These are phyloP conservation scores for Mycena citricolor DNA, from an alignment of 1,284 basidiomycete genomes.

Conservation along the genomic window DNA sequence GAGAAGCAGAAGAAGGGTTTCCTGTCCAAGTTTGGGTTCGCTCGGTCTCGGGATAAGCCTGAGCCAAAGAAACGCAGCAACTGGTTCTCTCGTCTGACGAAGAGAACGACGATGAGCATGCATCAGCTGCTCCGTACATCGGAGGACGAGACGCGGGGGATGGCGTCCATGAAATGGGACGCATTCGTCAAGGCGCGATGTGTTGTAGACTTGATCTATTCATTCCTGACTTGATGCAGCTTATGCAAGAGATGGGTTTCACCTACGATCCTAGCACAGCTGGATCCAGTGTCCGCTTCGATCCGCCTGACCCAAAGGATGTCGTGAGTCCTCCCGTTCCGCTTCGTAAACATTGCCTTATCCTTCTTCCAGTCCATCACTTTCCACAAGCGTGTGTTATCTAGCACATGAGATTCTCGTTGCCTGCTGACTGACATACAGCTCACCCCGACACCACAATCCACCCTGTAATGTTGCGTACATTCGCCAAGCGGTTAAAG, in stretches of 20 bases:
- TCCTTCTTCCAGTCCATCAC: no score
- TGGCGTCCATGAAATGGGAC: slow-evolving; percentile 72
- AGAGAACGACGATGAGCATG: slow-evolving; percentile 59
- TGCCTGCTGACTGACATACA: no score
- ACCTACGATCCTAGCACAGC: slow-evolving; percentile 69
- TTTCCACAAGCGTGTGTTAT: no score
- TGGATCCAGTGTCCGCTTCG: slow-evolving; percentile 79
- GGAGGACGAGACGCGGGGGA: slow-evolving; percentile 55
- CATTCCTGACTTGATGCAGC: slow-evolving; percentile 37
- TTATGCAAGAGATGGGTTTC: slow-evolving; percentile 79
- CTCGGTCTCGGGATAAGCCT: slow-evolving; percentile 34
- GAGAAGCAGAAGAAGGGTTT: slow-evolving; percentile 43
- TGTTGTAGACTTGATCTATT: no score
- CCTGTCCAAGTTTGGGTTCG: slow-evolving; percentile 49
- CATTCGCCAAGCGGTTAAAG: slow-evolving; percentile 59
- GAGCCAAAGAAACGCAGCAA: slow-evolving; percentile 46
- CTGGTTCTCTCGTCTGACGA: slow-evolving; percentile 57
- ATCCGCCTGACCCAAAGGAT: slow-evolving; percentile 52
- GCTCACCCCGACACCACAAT: slow-evolving; percentile 74
- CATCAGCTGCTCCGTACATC: slow-evolving; percentile 61
- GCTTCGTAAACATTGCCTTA: no score
- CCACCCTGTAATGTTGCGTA: slow-evolving; percentile 47
- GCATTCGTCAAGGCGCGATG: slow-evolving; percentile 54
- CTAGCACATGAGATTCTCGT: no score
- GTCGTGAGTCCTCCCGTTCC: slow-evolving; percentile 8